Evolutionary conservation across 2,329 filamentous ascomycete species (phyloP).

Genomic region (Ascochyta fabae): DNA sequence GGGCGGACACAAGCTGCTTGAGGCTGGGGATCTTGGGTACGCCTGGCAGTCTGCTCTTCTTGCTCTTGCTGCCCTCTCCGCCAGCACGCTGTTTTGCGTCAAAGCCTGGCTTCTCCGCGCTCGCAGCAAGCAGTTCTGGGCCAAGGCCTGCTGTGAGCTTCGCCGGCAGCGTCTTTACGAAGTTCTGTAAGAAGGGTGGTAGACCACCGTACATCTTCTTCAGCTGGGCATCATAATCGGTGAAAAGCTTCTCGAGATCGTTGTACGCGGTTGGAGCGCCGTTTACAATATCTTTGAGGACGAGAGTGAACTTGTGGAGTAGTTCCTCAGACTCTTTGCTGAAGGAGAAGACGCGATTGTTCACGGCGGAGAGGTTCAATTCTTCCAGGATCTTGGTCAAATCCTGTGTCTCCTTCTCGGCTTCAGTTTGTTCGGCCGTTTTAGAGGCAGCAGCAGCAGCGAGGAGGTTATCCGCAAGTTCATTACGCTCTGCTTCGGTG

Average conservation of each 20-base stretch:
- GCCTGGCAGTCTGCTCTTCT: slow-evolving; percentile 67
- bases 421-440: slow-evolving; percentile 44
- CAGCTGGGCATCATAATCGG: slow-evolving; percentile 67
- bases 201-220: slow-evolving; percentile 71
- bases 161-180: slow-evolving; percentile 82
- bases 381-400: slow-evolving; percentile 80
- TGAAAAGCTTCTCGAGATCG: slow-evolving; percentile 77
- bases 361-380: slow-evolving; percentile 80
- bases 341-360: slow-evolving; percentile 85
- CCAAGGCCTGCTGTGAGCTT: slow-evolving; percentile 79
- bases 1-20: slow-evolving; percentile 81
- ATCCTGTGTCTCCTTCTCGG: slow-evolving; percentile 70
- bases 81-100: slow-evolving; percentile 47
- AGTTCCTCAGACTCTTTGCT: slow-evolving; percentile 84
- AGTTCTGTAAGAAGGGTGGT: slow-evolving; percentile 80
- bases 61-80: slow-evolving; percentile 28
- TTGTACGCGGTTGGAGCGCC: slow-evolving; percentile 92
- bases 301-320: slow-evolving; percentile 81
- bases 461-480: slow-evolving; percentile 43
- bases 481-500: slow-evolving; percentile 47
- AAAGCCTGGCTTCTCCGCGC: slow-evolving; percentile 68
- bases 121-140: slow-evolving; percentile 81
- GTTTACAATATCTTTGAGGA: slow-evolving; percentile 90
- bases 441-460: slow-evolving; percentile 44
- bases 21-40: slow-evolving; percentile 66